Base-by-base conservation (phyloP, 306 rosid species). In the Herpetospermum pedunculosum region DNA sequence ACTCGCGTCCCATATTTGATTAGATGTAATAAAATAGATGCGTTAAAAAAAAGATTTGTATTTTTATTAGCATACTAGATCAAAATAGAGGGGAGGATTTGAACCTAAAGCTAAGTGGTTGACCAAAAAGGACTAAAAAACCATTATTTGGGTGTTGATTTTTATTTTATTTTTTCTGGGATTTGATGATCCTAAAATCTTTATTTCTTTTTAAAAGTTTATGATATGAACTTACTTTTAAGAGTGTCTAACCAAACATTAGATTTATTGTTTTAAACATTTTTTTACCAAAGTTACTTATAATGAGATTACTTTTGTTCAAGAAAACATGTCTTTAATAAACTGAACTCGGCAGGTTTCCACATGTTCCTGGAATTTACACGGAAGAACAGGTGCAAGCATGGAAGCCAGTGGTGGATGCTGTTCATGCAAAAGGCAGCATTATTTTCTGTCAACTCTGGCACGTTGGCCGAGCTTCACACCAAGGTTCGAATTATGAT, bases 401-500 rank as follows among this genome's bases (percentile, higher is more conserved):
- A 62, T 93, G 98, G 98, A 87, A 85, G 85, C 76, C 79, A 63
- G 76, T 91, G 35, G 97, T 91, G 69, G 92, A 91, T 80, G 96
- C 96, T 0, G 98, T 91, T 18, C 97, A 94, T 77, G 91, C 87
- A 64, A 88, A 89, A 74, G 95, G 99, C 59, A 79, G 86, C 83
- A 55, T 89, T 32, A 77, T 91, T 76, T 94, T 89, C 79, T 91
- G 97, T 82, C 99, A 94, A 75, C 85, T 94, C 9, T 94, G 99
- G 95, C 99, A 91, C 53, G 99, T 91, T 3, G 99, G 99, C 40
- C 91, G 97, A 59, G 97, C 97, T 5, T 91, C 99, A 16, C 97
- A 88, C 79, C 80, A 77, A 74, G 85, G 91, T 88, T 78, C 14
- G 64, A 12, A 19, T 6, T 29, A 18, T 25, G 7, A 34, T 7